phyloP scores from a whole-genome alignment of 257 asterid species.

The Jasminum sambac region DNA sequence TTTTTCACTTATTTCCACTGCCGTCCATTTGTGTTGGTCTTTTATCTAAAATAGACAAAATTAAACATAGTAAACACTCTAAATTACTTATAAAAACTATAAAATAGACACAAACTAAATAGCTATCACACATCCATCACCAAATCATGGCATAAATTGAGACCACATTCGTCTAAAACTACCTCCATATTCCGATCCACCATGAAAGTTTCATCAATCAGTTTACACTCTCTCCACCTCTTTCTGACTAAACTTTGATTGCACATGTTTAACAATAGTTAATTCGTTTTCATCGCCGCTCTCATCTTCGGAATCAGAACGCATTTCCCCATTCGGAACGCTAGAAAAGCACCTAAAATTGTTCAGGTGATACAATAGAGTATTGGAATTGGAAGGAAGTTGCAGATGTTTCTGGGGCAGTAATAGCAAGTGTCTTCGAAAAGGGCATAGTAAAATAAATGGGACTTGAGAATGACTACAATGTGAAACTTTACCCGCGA shows the following conservation, averaged over 20 bases:
- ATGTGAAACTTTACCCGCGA: slow-evolving; percentile 44
- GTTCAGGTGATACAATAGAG: slow-evolving; percentile 2
- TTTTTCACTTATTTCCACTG: no score
- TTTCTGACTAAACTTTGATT: slow-evolving; percentile 40
- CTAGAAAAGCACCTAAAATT: slow-evolving; percentile 42
- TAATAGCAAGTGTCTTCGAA: no score
- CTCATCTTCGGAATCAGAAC: slow-evolving; percentile 46
- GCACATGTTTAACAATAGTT: slow-evolving; percentile 22
- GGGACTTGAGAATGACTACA: no score
- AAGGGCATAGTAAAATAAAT: no score
- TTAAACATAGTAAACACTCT: no score
- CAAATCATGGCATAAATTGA: no score
- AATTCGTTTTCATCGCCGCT: slow-evolving; percentile 31
- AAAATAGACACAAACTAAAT: no score
- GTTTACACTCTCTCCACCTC: slow-evolving; percentile 68
- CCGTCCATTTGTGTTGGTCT: no score
- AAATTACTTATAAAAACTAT: no score
- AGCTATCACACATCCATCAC: no score
- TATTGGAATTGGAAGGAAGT: slow-evolving; percentile 10
- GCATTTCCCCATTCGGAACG: slow-evolving; percentile 24
- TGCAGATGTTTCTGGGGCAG: neutral
- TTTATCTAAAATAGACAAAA: no score
- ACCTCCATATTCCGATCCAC: slow-evolving; percentile 80
- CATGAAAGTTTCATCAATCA: slow-evolving; percentile 74
- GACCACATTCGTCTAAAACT: no score